phyloP scores from a whole-genome alignment of 495 filamentous ascomycete genomes.

The Tuber borchii region DNA sequence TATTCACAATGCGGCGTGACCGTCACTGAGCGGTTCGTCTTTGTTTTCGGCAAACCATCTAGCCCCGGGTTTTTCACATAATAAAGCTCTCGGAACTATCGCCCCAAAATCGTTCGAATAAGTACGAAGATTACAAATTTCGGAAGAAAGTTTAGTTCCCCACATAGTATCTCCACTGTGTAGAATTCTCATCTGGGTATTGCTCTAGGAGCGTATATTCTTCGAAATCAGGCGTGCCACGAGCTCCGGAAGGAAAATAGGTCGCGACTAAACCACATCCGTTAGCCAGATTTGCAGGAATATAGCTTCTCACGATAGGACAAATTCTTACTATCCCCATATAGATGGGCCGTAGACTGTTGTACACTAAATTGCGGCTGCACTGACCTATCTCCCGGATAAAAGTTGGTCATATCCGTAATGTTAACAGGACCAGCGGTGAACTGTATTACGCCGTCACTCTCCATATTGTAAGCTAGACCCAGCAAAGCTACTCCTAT shows the following conservation, averaged over 20 bases:
- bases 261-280: not conserved
- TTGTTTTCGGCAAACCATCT: not conserved
- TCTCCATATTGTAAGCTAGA: slow-evolving; percentile 34
- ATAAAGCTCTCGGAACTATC: slow-evolving; percentile 18
- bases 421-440: slow-evolving; percentile 19
- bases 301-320: not conserved
- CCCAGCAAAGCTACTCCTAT: slow-evolving; percentile 30
- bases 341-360: slow-evolving; percentile 28
- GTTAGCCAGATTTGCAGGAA: not conserved
- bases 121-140: slow-evolving; percentile 5
- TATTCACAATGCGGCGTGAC: slow-evolving; percentile 14
- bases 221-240: not conserved
- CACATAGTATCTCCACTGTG: slow-evolving; percentile 20
- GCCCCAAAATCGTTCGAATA: not conserved
- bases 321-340: slow-evolving; percentile 17
- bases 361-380: slow-evolving; percentile 10
- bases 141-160: not conserved
- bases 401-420: slow-evolving; percentile 10
- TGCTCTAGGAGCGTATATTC: not conserved
- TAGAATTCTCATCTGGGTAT: not conserved
- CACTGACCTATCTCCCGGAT: not conserved
- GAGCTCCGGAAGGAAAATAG: not conserved
- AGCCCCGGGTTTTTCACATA: not conserved
- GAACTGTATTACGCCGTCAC: slow-evolving; percentile 5
- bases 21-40: slow-evolving; percentile 20